phyloP scores from a whole-genome alignment of 257 asterid species.

The Gynochthodes officinalis region DNA sequence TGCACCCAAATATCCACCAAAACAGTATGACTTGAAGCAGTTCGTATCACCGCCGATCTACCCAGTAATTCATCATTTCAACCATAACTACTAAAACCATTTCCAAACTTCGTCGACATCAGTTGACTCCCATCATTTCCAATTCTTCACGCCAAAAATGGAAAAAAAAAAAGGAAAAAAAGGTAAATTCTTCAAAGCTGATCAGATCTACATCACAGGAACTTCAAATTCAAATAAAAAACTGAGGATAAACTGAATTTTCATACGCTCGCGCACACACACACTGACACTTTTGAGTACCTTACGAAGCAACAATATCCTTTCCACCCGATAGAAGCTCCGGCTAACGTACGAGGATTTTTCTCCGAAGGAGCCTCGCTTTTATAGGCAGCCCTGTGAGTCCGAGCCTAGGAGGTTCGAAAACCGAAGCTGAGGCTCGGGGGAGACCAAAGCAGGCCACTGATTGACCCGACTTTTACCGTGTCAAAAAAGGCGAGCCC shows the following conservation, averaged over 20 bases:
- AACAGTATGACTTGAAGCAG: background rate
- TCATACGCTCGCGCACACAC: background rate
- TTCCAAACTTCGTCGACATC: constrained; percentile 2
- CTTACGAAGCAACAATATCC: constrained; percentile 23
- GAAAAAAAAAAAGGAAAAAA: background rate
- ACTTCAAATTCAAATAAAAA: background rate
- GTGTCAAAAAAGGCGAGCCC: background rate
- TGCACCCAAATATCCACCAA: background rate
- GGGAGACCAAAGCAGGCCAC: constrained; percentile 44
- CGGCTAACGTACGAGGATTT: constrained; percentile 12
- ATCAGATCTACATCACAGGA: constrained; percentile 8
- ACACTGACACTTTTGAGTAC: constrained; percentile 4
- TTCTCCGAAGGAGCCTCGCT: background rate
- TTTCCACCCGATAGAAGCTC: background rate
- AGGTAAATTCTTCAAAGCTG: background rate
- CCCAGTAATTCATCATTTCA: background rate
- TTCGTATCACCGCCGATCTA: background rate
- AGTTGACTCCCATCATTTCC: constrained; percentile 9
- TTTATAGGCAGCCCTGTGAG: constrained; percentile 29
- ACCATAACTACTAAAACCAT: background rate
- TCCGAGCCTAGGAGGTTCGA: constrained; percentile 46
- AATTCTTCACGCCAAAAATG: background rate
- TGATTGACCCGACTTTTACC: constrained; percentile 48
- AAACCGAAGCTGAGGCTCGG: constrained; percentile 36
- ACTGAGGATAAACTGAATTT: background rate